A percentile compares a stretch with the other conserved stretches of the same genome.
Evolutionary conservation across 257 asterid genomes (phyloP).

Genomic region (Henckelia pumila): DNA sequence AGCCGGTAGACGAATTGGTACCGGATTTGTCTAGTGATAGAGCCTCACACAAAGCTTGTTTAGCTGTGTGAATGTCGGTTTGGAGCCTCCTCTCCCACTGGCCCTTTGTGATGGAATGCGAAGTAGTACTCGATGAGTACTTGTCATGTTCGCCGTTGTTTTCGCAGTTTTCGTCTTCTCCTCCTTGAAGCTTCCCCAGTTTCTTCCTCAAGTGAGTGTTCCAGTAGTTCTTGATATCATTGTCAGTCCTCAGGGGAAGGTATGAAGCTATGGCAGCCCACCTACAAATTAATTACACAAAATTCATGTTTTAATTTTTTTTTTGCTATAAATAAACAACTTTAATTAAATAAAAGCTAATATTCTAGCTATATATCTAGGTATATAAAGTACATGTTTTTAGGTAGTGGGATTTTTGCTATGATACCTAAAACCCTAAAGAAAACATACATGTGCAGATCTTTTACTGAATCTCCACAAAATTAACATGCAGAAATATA

Average conservation of each 20-base stretch:
- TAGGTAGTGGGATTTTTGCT: slow-evolving; percentile 1
- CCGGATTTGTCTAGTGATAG: slow-evolving; percentile 46
- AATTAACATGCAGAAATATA: not conserved
- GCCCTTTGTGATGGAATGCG: slow-evolving; percentile 51
- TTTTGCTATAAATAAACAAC: not conserved
- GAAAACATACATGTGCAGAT: slow-evolving; percentile 5
- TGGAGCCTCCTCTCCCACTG: slow-evolving; percentile 82
- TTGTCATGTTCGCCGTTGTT: too few species aligned
- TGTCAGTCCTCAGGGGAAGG: slow-evolving; percentile 72
- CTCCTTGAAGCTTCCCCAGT: slow-evolving; percentile 37
- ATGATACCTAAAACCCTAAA: not conserved
- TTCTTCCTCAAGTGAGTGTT: slow-evolving; percentile 72
- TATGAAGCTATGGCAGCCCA: slow-evolving; percentile 89
- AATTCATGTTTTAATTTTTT: not conserved
- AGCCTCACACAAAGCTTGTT: slow-evolving; percentile 66
- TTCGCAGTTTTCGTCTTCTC: slow-evolving; percentile 31
- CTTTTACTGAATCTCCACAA: slow-evolving; percentile 1
- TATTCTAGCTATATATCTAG: not conserved
- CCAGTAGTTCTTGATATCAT: slow-evolving; percentile 75
- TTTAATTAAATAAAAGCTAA: not conserved
- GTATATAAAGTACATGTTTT: too few species aligned
- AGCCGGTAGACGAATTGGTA: not conserved
- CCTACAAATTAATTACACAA: slow-evolving; percentile 37
- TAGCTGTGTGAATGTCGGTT: slow-evolving; percentile 71
- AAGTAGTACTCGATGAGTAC: slow-evolving; percentile 20